Conservation (phyloP, 1,139 yeast species). For the Pichiaceae sp. region DNA sequence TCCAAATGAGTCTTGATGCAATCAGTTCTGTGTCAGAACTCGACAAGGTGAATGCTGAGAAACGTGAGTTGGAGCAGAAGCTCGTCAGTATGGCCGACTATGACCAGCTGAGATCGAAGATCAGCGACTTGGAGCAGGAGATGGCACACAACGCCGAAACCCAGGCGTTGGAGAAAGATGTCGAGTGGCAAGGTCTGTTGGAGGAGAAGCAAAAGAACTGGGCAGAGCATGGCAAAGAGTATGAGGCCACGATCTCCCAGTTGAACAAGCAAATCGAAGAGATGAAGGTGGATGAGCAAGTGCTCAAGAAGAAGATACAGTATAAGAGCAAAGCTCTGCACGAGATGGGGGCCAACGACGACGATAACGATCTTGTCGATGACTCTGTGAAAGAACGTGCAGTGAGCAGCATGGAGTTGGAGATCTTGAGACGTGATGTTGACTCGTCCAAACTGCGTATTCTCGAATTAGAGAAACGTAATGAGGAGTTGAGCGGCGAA, state of each 20-base stretch:
- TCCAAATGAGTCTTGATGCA: conserved; percentile 65
- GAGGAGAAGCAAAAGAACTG: conserved; percentile 61
- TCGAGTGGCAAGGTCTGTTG: conserved; percentile 47
- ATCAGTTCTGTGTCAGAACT: conserved; percentile 41
- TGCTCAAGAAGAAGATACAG: conserved; percentile 39
- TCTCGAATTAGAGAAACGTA: conserved; percentile 67
- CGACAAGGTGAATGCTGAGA: conserved; percentile 44
- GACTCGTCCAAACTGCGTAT: conserved; percentile 65
- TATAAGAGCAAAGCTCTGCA: conserved; percentile 49
- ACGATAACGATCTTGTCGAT: neutral
- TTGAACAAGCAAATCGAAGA: conserved; percentile 47
- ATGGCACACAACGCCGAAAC: conserved; percentile 21
- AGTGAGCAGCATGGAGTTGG: conserved; percentile 37
- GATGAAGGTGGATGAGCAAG: conserved; percentile 46
- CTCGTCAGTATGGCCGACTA: conserved; percentile 67
- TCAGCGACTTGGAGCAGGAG: conserved; percentile 42
- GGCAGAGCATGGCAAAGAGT: conserved; percentile 33
- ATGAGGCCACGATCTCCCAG: conserved; percentile 34
- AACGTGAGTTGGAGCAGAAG: conserved; percentile 49
- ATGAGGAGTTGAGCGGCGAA: conserved; percentile 63
- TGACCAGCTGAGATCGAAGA: conserved; percentile 57
- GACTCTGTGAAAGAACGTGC: conserved; percentile 7
- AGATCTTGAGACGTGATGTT: conserved; percentile 63
- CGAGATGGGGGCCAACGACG: conserved; percentile 26
- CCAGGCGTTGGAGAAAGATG: conserved; percentile 45